Percentiles rank a stretch among this genome's conserved stretches.
These are phyloP conservation scores for Lachancea dasiensis DNA, from an alignment of 805 yeast genomes.

Conservation along the genomic window DNA sequence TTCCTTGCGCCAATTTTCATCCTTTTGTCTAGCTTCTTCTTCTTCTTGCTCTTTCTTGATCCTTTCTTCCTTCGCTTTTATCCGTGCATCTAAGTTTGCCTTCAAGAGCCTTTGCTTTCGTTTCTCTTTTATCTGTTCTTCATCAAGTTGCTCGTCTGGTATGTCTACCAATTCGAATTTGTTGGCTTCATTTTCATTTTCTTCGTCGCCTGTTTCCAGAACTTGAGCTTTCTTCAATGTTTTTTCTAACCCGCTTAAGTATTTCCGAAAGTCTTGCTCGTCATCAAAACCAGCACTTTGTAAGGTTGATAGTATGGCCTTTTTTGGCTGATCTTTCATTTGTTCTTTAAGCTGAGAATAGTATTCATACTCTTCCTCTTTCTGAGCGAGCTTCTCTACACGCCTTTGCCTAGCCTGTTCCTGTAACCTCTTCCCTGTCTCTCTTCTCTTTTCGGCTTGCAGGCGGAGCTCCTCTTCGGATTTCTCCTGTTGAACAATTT, in stretches of 20 bases:
- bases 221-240: conserved; percentile 62
- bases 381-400: conserved; percentile 69
- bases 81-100: conserved; percentile 85
- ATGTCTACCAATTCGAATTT: conserved; percentile 68
- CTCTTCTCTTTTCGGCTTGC: conserved; percentile 74
- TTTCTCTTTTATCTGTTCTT: conserved; percentile 80
- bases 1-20: conserved; percentile 67
- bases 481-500: conserved; percentile 60
- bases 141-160: conserved; percentile 77
- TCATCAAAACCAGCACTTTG: conserved; percentile 75
- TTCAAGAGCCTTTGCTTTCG: conserved; percentile 75
- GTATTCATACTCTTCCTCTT: conserved; percentile 74
- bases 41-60: conserved; percentile 53
- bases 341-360: conserved; percentile 53
- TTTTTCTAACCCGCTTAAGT: conserved; percentile 56
- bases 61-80: conserved; percentile 74
- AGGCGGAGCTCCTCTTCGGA: conserved; percentile 73
- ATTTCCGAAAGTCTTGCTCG: conserved; percentile 63
- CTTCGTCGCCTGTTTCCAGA: conserved; percentile 56
- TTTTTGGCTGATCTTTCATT: conserved; percentile 44
- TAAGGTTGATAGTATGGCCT: conserved; percentile 48
- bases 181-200: conserved; percentile 37
- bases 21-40: conserved; percentile 57
- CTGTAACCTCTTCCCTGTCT: conserved; percentile 82
- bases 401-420: conserved; percentile 87